Evolutionary conservation across 148 eudicot species (phyloP), one percentile per base, ranked within the genome.

Genomic region (Limonium bicolor): DNA sequence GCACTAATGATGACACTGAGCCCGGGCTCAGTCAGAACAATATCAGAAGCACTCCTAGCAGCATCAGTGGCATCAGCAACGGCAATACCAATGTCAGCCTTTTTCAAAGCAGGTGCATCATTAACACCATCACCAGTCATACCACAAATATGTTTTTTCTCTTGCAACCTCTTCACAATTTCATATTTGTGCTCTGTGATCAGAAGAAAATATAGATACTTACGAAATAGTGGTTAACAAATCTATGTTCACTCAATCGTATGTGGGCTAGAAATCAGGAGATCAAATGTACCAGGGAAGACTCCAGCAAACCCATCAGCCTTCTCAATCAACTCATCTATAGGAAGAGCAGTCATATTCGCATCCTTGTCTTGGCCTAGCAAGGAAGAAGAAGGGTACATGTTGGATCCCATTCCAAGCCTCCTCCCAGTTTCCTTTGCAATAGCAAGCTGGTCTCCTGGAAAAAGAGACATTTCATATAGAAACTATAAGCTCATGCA

Each of bases 121-220:
- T 82, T 82, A 19, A 82, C 94, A 38, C 94, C 94, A 55, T 82
- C 94, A 34, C 94, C 94, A 0, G 94, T 82, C 94, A 82, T 82
- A 28, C 94, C 94, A 72, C 79, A 71, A 11, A 82, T 74, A 21
- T 82, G 94, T 42, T 82, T 78, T 52, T 58, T 64, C 13, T 73
- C 78, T 67, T 82, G 94, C 53, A 82, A 50, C 47, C 60, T 67
- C 67, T 78, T 82, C 15, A 82, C 94, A 25, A 82, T 82, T 62
- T 82, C 94, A 8, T 71, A 82, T 39, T 82, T 82, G 66, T 82
- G 94, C 38, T 82, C 86, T 82, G 16, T 21, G 25, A 17, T 12
- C 7, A 12, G 8, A 16, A 26, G 34, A 29, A 18, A 46, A 8
- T 10, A n/a, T 0, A 26, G 14, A 23, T 42, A n/a, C 19, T 15